Evolutionary conservation across 2,329 filamentous ascomycete species (phyloP).

Genomic region (Arthrinium phaeospermum): DNA sequence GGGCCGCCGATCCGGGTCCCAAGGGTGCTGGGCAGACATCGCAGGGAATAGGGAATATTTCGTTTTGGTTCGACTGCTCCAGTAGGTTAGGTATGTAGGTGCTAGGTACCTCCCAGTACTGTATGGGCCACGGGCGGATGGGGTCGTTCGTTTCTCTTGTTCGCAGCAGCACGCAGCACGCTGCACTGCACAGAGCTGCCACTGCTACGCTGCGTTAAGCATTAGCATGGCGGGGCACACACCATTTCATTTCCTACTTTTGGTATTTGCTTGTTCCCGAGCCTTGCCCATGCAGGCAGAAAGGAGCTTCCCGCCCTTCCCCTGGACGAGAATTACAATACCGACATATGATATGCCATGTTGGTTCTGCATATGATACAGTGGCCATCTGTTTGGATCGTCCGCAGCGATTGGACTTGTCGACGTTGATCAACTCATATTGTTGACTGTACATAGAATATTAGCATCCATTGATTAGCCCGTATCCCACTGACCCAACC

Average conservation of each 20-base stretch:
- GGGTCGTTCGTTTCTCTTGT: conserved; percentile 3
- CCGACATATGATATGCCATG: neutral
- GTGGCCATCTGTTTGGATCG: too few relatives aligned
- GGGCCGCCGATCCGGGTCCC: neutral
- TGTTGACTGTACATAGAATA: neutral
- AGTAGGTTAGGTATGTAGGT: neutral
- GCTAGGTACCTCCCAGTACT: neutral
- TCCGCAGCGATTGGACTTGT: neutral
- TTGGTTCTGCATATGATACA: neutral
- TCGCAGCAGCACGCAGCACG: neutral
- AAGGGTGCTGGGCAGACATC: neutral
- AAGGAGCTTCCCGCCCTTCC: too few relatives aligned
- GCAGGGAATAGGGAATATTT: conserved; percentile 13
- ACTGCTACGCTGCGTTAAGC: neutral
- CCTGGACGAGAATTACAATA: neutral
- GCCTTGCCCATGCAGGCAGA: neutral
- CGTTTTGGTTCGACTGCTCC: neutral
- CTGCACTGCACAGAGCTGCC: neutral
- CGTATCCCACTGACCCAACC: neutral
- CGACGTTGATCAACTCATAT: neutral
- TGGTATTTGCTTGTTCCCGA: neutral
- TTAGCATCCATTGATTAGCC: neutral
- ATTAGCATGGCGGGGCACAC: conserved; percentile 5
- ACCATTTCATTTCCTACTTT: conserved; percentile 8
- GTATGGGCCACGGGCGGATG: conserved; percentile 5